Percentiles rank a stretch among this genome's conserved stretches.
These are phyloP conservation scores for Murraya koenigii DNA, from an alignment of 345 rosid genomes.

Conservation along the genomic window DNA sequence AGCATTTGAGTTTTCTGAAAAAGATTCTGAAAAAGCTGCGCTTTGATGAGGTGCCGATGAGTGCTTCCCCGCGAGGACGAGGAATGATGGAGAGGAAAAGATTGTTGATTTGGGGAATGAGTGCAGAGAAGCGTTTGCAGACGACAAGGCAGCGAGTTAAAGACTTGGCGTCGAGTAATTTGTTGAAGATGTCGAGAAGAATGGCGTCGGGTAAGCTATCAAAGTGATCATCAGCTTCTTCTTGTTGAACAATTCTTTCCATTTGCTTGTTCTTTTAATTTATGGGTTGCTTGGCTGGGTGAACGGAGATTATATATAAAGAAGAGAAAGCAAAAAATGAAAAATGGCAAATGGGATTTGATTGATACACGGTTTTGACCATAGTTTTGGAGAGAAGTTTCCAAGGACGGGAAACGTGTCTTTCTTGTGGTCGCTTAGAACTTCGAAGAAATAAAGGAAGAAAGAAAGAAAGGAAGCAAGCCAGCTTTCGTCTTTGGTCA, in stretches of 20 bases:
- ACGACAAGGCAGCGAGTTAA: slow-evolving; percentile 17
- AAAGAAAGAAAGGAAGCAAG: too few species aligned
- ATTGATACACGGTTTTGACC: slow-evolving; percentile 1
- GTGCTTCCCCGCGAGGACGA: background rate
- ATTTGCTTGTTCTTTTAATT: background rate
- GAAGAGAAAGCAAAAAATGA: background rate
- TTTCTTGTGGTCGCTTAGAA: background rate
- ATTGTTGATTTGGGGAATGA: slow-evolving; percentile 19
- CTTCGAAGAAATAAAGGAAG: background rate
- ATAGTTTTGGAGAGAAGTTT: background rate
- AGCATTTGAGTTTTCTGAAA: slow-evolving; percentile 6
- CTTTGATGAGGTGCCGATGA: background rate
- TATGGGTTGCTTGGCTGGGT: background rate
- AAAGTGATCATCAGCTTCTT: background rate
- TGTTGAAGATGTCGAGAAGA: slow-evolving; percentile 26
- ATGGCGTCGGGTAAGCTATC: slow-evolving; percentile 27
- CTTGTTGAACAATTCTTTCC: background rate
- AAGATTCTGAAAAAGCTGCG: background rate
- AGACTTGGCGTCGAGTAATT: slow-evolving; percentile 15
- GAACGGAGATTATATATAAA: background rate
- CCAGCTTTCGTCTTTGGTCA: background rate
- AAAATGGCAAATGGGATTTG: background rate
- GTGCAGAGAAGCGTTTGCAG: slow-evolving; percentile 22
- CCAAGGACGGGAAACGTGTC: background rate
- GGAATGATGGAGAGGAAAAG: slow-evolving; percentile 10